Evolutionary conservation across 805 yeast species (phyloP).

Genomic region (Candida orba): DNA sequence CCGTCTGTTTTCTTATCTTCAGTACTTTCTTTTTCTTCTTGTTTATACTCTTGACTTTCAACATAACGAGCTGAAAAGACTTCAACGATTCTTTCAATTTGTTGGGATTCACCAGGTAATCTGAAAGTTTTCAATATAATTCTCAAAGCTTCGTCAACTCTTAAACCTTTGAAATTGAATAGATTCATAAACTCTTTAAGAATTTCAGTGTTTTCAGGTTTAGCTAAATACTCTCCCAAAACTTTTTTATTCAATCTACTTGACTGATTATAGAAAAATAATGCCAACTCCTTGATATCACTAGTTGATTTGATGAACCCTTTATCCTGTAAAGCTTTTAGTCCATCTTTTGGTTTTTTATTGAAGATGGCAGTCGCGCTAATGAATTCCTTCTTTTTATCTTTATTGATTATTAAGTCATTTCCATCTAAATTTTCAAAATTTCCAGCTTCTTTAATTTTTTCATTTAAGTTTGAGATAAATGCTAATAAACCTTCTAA

Average conservation of each 20-base stretch:
- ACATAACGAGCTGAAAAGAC: constrained; percentile 78
- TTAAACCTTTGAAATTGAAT: constrained; percentile 67
- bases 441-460: constrained; percentile 22
- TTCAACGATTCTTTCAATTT: constrained; percentile 88
- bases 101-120: constrained; percentile 96
- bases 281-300: constrained; percentile 60
- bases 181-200: constrained; percentile 56
- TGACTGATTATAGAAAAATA: constrained; percentile 69
- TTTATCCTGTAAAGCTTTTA: constrained; percentile 52
- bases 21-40: constrained; percentile 5
- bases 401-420: constrained; percentile 26
- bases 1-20: neutral
- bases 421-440: constrained; percentile 13
- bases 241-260: constrained; percentile 81
- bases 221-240: constrained; percentile 80
- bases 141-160: constrained; percentile 93
- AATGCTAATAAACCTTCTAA: constrained; percentile 78
- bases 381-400: constrained; percentile 66
- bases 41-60: constrained; percentile 39
- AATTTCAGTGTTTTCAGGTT: constrained; percentile 56
- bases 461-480: constrained; percentile 52
- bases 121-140: constrained; percentile 75
- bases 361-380: constrained; percentile 72
- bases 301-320: constrained; percentile 50
- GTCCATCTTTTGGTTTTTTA: constrained; percentile 69